Conservation (phyloP, 345 rosid species). For the Anastatica hierochuntica region DNA sequence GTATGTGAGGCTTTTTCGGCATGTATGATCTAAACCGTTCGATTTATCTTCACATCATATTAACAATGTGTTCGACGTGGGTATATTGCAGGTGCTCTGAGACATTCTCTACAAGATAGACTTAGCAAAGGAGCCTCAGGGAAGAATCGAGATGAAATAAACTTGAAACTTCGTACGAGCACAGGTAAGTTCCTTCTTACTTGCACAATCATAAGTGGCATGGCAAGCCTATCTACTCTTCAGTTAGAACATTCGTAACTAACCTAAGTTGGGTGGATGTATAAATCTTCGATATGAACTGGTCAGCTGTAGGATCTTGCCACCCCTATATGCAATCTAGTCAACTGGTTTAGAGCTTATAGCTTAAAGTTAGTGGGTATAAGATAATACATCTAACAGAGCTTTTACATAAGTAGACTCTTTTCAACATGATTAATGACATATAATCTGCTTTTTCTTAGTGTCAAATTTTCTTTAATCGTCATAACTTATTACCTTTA, state of each 20-base stretch:
- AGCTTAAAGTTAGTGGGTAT: slow-evolving; percentile 1
- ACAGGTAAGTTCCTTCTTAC: slow-evolving; percentile 42
- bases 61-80: not conserved
- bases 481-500: not conserved
- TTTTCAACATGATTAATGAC: not conserved
- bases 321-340: not conserved
- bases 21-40: not conserved
- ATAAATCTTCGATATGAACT: slow-evolving; percentile 10
- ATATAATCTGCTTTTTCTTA: slow-evolving; percentile 2
- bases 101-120: slow-evolving; percentile 87
- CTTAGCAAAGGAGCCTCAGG: slow-evolving; percentile 85
- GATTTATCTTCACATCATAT: not conserved
- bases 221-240: slow-evolving; percentile 1
- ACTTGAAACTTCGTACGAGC: slow-evolving; percentile 83
- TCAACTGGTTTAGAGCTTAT: slow-evolving; percentile 2
- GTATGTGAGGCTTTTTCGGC: not conserved
- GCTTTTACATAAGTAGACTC: not conserved
- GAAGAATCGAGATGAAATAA: slow-evolving; percentile 69
- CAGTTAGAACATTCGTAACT: not conserved
- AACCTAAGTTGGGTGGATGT: not conserved
- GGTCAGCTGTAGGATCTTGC: slow-evolving; percentile 13
- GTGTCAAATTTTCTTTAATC: slow-evolving; percentile 1
- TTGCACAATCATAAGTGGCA: slow-evolving; percentile 14
- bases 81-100: slow-evolving; percentile 57
- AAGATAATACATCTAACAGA: not conserved